phyloP scores from a whole-genome alignment of 495 filamentous ascomycete species.

The Penicillium nucicola region DNA sequence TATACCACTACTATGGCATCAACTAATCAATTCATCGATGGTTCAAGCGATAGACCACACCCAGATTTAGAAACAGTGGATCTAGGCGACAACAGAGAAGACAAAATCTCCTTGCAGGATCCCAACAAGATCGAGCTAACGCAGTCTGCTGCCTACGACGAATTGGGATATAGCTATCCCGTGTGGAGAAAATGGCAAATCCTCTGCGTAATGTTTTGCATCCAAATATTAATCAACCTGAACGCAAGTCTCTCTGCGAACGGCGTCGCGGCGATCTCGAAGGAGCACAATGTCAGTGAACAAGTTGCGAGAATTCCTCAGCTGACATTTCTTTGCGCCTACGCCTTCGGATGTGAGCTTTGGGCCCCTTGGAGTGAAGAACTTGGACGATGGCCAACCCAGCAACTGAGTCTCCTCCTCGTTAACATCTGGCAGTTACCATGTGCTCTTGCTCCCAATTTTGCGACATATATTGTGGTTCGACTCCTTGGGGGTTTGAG shows the following conservation, averaged over 20 bases:
- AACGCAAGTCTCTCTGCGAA: constrained; percentile 67
- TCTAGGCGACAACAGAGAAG: too few relatives aligned
- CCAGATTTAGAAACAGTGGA: too few relatives aligned
- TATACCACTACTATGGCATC: too few relatives aligned
- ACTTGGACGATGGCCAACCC: constrained; percentile 59
- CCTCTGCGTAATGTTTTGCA: constrained; percentile 62
- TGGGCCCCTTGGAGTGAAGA: constrained; percentile 77
- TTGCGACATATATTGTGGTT: constrained; percentile 54
- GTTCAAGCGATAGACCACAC: too few relatives aligned
- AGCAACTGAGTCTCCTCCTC: constrained; percentile 59
- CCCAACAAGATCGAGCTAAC: background rate
- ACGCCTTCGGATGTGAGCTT: constrained; percentile 70
- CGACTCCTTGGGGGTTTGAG: constrained; percentile 62
- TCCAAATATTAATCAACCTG: constrained; percentile 76
- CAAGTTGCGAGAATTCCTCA: constrained; percentile 58
- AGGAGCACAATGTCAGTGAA: constrained; percentile 53
- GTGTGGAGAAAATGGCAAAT: constrained; percentile 66
- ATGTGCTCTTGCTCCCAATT: constrained; percentile 64
- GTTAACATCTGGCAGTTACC: constrained; percentile 69
- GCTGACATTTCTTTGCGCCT: constrained; percentile 61
- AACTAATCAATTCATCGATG: too few relatives aligned
- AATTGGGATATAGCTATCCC: constrained; percentile 58
- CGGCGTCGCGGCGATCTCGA: constrained; percentile 51
- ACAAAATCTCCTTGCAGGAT: too few relatives aligned
- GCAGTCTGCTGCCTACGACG: constrained; percentile 36